phyloP scores from a whole-genome alignment of 179 eudicot genomes.

The Silene noctiflora region DNA sequence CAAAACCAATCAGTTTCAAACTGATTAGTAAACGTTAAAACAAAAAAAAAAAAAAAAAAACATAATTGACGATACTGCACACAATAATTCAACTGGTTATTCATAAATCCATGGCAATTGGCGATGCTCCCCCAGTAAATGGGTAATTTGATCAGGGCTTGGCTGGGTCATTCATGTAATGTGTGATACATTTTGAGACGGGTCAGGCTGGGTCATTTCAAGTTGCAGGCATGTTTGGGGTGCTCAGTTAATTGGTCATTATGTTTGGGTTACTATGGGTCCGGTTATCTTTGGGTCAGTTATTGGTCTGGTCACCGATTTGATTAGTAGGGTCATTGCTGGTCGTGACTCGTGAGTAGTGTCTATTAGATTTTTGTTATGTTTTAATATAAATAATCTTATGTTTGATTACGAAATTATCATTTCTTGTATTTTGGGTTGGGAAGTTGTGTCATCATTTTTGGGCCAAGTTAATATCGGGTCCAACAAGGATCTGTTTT shows the following conservation, averaged over 20 bases:
- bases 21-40: neutral
- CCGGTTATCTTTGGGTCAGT: neutral
- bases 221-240: neutral
- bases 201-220: neutral
- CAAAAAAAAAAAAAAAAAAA: neutral
- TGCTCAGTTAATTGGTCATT: no score
- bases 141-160: no score
- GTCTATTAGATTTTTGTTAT: neutral
- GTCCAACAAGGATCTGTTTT: neutral
- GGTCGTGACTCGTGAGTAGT: no score
- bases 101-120: neutral
- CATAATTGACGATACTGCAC: neutral
- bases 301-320: neutral
- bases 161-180: no score
- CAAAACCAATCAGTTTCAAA: neutral
- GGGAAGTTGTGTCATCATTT: neutral
- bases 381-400: no score
- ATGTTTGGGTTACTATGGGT: neutral
- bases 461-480: neutral
- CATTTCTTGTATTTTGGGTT: no score
- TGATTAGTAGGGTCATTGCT: neutral
- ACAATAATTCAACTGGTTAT: neutral
- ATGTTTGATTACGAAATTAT: no score
- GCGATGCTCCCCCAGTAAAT: neutral
- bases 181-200: neutral